phyloP scores from a whole-genome alignment of 305 asterid species.

The Solanum hybrid region DNA sequence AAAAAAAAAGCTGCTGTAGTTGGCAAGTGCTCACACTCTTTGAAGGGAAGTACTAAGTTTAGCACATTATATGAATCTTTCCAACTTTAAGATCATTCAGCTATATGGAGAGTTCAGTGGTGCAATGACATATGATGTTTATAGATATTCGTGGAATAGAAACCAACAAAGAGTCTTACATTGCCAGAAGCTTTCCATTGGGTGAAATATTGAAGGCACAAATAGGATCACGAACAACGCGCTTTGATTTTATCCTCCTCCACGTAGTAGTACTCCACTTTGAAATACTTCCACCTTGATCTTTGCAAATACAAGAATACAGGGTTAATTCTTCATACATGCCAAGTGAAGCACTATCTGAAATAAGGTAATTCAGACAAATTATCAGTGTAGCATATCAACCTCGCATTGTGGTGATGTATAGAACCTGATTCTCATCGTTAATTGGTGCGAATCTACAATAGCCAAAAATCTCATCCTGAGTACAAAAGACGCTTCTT shows the following conservation, averaged over 20 bases:
- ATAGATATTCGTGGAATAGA: not conserved
- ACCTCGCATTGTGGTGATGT: conserved; percentile 59
- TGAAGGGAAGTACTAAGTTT: not conserved
- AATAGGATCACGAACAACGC: conserved; percentile 49
- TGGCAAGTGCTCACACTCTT: not conserved
- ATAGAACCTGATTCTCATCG: conserved; percentile 51
- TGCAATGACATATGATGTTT: not conserved
- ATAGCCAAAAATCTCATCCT: conserved; percentile 65
- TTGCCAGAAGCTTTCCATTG: conserved; percentile 76
- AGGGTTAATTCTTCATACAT: conserved; percentile 1
- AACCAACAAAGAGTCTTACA: conserved; percentile 38
- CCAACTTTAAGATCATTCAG: not conserved
- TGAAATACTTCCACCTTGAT: conserved; percentile 53
- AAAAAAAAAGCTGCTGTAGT: not conserved
- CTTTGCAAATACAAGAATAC: conserved; percentile 20
- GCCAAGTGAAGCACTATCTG: not conserved
- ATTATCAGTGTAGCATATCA: conserved; percentile 13
- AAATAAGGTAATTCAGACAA: conserved; percentile 6
- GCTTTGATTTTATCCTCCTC: conserved; percentile 60
- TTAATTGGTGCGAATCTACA: conserved; percentile 59
- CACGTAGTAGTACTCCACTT: conserved; percentile 68
- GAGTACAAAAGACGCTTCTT: conserved; percentile 16
- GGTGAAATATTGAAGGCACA: conserved; percentile 78
- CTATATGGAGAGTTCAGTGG: not conserved
- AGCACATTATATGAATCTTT: not conserved